Base-by-base conservation (phyloP, 306 rosid genomes). In the Quercus cerris region DNA sequence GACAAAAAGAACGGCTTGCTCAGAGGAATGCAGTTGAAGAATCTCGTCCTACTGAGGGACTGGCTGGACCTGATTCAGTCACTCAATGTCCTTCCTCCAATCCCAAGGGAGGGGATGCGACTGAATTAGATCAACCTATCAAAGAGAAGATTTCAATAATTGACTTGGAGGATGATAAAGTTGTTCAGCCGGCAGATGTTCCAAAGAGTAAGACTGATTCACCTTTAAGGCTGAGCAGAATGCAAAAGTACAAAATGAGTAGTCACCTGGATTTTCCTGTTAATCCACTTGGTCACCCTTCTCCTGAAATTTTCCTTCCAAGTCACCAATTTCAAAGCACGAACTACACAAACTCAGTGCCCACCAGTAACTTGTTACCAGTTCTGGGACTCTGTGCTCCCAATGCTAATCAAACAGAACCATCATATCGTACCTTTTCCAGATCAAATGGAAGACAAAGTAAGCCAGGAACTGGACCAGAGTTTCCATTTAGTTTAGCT, bases 341-440 rank as follows among this genome's bases (percentile, higher is more conserved):
- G 38, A 85, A 58, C 76, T 77, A 66, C 75, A 68, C 84, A 18
- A 85, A 81, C 85, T 81, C 92, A 27, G 25, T 83, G 62, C 83
- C 87, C 59, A 25, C 88, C 59, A 85, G 79, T 76, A 85, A 91
- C 84, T 81, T 95, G 73, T 87, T 91, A 66, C 99, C 99, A 11
- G 97, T 93, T 82, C 87, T 96, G 44, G 99, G 99, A 80, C 97
- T 96, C 0, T 90, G 97, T 90, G 99, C 98, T 82, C 97, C 98
- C 69, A 90, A 87, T 88, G 91, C 92, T 74, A 89, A 81, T 83
- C 93, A 89, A 79, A 69, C 80, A 17, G 97, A 90, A 69, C 77
- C 96, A 22, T 84, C 91, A 49, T 91, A 88, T 77, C 82, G 85
- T 78, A 93, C 82, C 73, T 67, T 80, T 81, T 87, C 96, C 1